Evolutionary conservation across 164 flowering plant species (phyloP).

Genomic region (Amborella trichopoda): DNA sequence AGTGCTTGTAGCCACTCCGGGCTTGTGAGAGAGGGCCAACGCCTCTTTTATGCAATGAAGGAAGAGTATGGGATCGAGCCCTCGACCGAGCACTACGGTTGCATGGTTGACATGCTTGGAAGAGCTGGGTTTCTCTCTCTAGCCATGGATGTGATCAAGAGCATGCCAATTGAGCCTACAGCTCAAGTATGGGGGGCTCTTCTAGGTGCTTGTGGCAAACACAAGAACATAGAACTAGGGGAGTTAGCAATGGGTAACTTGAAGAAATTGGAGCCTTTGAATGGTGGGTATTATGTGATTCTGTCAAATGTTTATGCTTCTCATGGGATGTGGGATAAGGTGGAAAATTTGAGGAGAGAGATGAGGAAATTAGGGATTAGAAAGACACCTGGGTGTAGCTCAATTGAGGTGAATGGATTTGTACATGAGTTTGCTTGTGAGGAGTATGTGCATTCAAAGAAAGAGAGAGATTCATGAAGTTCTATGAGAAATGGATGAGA

Average conservation of each 20-base stretch:
- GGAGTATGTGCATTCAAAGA: slow-evolving; percentile 25
- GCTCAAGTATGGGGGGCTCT: slow-evolving; percentile 18
- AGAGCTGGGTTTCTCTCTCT: slow-evolving; percentile 12
- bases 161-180: slow-evolving; percentile 9
- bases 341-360: slow-evolving; percentile 8
- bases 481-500: slow-evolving; percentile 7
- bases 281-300: slow-evolving; percentile 14
- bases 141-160: slow-evolving; percentile 12
- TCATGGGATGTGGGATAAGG: slow-evolving; percentile 16
- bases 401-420: slow-evolving; percentile 17
- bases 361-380: slow-evolving; percentile 9
- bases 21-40: slow-evolving; percentile 10
- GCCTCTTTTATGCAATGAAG: slow-evolving; percentile 10
- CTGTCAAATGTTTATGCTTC: slow-evolving; percentile 23
- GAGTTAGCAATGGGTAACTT: slow-evolving; percentile 12
- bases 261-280: slow-evolving; percentile 10
- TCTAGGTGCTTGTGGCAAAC: slow-evolving; percentile 18
- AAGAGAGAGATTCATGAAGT: slow-evolving; percentile 9
- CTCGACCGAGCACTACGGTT: slow-evolving; percentile 12
- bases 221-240: slow-evolving; percentile 12
- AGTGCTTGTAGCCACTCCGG: slow-evolving; percentile 19
- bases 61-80: slow-evolving; percentile 6
- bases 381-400: slow-evolving; percentile 23
- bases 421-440: slow-evolving; percentile 12
- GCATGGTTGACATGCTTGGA: slow-evolving; percentile 15